Evolutionary conservation across 2,329 filamentous ascomycete genomes (phyloP), one percentile per base, ranked within the genome.

Genomic region (Monosporascus sp.): DNA sequence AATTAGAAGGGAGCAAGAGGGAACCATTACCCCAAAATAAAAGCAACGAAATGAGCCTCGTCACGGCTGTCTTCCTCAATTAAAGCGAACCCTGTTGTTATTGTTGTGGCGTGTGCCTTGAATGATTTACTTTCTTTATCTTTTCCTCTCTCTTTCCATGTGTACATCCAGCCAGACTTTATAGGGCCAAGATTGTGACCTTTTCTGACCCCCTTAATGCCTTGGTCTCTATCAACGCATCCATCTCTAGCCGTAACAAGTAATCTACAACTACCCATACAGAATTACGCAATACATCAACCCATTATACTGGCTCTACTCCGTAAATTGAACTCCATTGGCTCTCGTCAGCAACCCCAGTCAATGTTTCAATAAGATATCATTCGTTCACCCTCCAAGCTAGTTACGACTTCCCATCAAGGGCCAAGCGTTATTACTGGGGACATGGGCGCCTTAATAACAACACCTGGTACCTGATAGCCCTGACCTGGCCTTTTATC

Each of bases 11-110:
- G 54, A 55, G 53, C 42, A 25, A 52, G 53, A 22, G 49, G 46
- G 51, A 60, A 62, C 59, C 57, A 60, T 53, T 54, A 50, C 52
- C 51, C 49, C 55, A 55, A 59, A 59, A 60, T 55, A 57, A 57
- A 57, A 50, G 54, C 49, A 52, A 54, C 47, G 58, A 62, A 61
- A 63, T 62, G 61, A 62, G 52, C 53, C 52, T 54, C 39, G 42
- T 50, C 38, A 51, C 27, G n/a, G 9, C 24, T 36, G 25, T 15
- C 38, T 44, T 44, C 22, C 9, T 31, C 14, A 1, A 5, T 53
- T 62, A 62, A 64, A 60, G 59, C 57, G 53, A 57, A 52, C 45
- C 39, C 39, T 15, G 39, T 11, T 2, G 9, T 38, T 44, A 27
- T 48, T 24, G 17, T 48, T 18, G 14, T 5, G 24, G 31, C 18